Base-by-base conservation (phyloP, 2,329 filamentous ascomycete species). In the Penicillium sp. region DNA sequence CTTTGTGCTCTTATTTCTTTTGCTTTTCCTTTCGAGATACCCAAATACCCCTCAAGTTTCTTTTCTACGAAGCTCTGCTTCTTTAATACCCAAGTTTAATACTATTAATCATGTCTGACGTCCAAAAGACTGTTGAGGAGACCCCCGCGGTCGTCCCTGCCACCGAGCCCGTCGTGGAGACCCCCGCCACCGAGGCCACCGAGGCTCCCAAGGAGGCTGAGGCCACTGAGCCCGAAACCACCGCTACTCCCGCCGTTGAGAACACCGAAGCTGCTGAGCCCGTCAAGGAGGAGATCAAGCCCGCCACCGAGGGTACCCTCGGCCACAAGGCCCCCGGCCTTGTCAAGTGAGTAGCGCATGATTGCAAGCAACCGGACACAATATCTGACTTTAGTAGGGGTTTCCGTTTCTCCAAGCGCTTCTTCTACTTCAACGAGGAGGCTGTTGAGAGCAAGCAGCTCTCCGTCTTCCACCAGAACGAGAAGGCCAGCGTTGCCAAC, bases 261-360 rank as follows among this genome's bases (percentile, higher is more conserved):
- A 48, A 8, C 50, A 53, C 52, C 31, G 61, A 60, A 46, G 41
- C 52, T 34, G 45, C 59, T 51, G 60, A 61, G 54, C 48, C 58
- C 22, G 53, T 10, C 22, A 62, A 63, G 59, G 65, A 69, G 57
- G 83, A 83, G 70, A 75, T 79, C 49, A 86, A 87, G 77, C 88
- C 89, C 58, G 82, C 93, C 58, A 88, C 89, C 73, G 92, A 95
- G 77, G 93, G 92, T 59, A 80, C 85, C 65, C 84, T 97, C 50
- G 89, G 89, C 75, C 90, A 96, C 88, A 96, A 97, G 86, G 88
- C 85, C 54, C 88, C 89, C 56, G 90, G 90, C 72, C 83, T 92
- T 73, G 88, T 93, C 79, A 97, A 95, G 92, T 96, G 83, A 81
- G 90, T 71, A 21, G 32, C 27, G 41, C 36, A 8, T 11, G 43